These are phyloP conservation scores for Nitzschia sp. DNA, from an alignment of 108 stramenopile genomes.

Conservation along the genomic window DNA sequence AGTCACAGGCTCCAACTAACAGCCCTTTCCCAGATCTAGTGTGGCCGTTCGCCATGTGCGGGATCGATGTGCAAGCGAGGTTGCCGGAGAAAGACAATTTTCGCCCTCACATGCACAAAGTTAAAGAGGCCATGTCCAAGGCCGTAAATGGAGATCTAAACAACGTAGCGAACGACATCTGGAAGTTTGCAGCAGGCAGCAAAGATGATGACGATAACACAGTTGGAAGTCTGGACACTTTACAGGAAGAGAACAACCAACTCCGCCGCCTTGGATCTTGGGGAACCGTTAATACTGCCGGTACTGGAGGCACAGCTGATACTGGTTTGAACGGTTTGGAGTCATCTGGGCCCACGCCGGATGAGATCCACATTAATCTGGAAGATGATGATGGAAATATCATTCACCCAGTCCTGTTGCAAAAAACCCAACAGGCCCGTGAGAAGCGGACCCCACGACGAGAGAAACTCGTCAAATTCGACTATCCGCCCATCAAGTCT, in stretches of 20 bases:
- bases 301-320: constrained; percentile 21
- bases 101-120: not conserved
- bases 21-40: constrained; percentile 4
- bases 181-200: constrained; percentile 20
- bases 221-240: constrained; percentile 25
- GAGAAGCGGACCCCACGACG: constrained; percentile 15
- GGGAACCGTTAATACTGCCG: constrained; percentile 35
- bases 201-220: constrained; percentile 32
- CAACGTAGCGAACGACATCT: constrained; percentile 13
- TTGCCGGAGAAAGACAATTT: not conserved
- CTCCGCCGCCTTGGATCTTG: constrained; percentile 42
- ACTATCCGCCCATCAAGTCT: constrained; percentile 77
- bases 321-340: constrained; percentile 5
- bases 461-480: constrained; percentile 63
- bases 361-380: not conserved
- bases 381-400: constrained; percentile 38
- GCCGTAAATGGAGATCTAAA: constrained; percentile 8
- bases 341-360: not conserved
- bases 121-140: constrained; percentile 14
- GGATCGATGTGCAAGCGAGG: not conserved
- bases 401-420: constrained; percentile 28
- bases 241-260: constrained; percentile 32
- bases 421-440: constrained; percentile 14
- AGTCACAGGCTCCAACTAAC: not conserved
- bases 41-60: constrained; percentile 12